A percentile compares a stretch with the other conserved stretches of the same genome.
Evolutionary conservation across 441 rosid species (phyloP).

Genomic region (Kokia cookei): DNA sequence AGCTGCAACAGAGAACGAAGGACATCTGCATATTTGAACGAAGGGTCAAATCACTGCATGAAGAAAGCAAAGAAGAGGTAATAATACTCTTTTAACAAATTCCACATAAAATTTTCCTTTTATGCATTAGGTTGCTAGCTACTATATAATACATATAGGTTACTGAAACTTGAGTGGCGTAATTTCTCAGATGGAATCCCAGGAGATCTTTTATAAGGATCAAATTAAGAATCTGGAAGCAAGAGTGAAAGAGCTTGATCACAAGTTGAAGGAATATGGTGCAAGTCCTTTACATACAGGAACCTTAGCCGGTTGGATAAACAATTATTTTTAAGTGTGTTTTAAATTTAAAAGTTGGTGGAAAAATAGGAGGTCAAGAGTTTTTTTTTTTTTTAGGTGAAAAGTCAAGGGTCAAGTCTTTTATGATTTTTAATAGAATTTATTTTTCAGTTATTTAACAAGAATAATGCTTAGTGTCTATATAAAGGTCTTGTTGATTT

Average conservation of each 20-base stretch:
- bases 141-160: neutral
- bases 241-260: conserved; percentile 33
- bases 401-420: too few relatives aligned
- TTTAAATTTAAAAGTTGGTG: too few relatives aligned
- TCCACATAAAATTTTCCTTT: neutral
- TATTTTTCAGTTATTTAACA: too few relatives aligned
- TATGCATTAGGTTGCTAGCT: neutral
- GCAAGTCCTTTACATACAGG: conserved; percentile 20
- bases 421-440: too few relatives aligned
- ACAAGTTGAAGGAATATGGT: conserved; percentile 30
- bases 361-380: too few relatives aligned
- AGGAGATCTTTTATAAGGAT: conserved; percentile 53
- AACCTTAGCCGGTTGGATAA: too few relatives aligned
- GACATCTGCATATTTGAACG: conserved; percentile 45
- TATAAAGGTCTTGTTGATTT: too few relatives aligned
- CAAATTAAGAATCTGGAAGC: conserved; percentile 36
- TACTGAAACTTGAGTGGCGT: neutral
- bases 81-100: neutral
- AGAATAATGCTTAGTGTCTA: too few relatives aligned
- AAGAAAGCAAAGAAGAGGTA: conserved; percentile 65
- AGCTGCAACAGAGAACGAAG: conserved; percentile 35
- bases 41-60: conserved; percentile 45
- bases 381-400: too few relatives aligned
- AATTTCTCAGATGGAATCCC: conserved; percentile 41
- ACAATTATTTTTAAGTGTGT: too few relatives aligned